Evolutionary conservation across 208 protist species (phyloP), one percentile per base, ranked within the genome.

Genomic region (Acanthamoeba healyi): DNA sequence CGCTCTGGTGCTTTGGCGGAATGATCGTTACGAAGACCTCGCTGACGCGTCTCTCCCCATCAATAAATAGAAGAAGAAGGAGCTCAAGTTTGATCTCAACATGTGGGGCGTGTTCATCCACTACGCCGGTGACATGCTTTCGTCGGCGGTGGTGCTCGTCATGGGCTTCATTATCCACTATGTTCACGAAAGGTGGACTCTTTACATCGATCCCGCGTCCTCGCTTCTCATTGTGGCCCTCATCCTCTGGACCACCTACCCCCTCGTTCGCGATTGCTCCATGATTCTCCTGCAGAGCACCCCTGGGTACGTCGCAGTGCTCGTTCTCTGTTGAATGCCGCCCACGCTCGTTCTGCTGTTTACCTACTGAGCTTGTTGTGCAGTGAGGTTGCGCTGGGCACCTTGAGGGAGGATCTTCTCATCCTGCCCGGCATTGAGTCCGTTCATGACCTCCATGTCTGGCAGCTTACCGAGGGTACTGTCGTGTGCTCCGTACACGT

Each of bases 31-130:
- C n/a, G n/a, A n/a, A n/a, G n/a, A n/a, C n/a, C n/a, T n/a, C n/a
- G n/a, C n/a, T n/a, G n/a, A n/a, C n/a, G n/a, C n/a, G n/a, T n/a
- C n/a, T n/a, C n/a, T n/a, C n/a, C n/a, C n/a, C 9, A 2, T 12
- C 58, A 44, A 81, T 26, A 29, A 5, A 26, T 26, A 49, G 26
- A 81, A 90, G 38, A 95, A 67, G 26, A 81, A 94, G 29, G 40
- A 36, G 32, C 70, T 44, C 40, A 89, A 63, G 19, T 96, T 95
- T 65, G 94, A 95, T 70, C 56, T 94, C 4, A 98, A 97, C 74
- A 97, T 97, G 44, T 87, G 90, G 65, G 97, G 94, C 58, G 94
- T 98, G 0, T 97, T 98, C 58, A 79, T 98, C 19, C 97, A 98
- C 56, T 94, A 96, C 42, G 58, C 97, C 10, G 97, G 97, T 34